Base-by-base conservation (phyloP, 306 rosid genomes). In the Abrus pulchellus region DNA sequence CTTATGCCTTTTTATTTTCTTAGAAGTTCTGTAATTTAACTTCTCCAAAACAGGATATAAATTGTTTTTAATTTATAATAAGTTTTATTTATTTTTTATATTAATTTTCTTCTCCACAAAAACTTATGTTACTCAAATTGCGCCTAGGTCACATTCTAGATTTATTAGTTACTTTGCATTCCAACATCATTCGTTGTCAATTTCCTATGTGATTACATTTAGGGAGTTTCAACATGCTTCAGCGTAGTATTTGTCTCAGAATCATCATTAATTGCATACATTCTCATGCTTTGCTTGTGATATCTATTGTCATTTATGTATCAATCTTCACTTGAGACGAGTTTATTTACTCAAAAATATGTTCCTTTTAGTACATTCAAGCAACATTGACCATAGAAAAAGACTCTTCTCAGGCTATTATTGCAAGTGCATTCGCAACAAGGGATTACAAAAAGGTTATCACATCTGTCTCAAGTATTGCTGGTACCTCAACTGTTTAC, bases 401-500 rank as follows among this genome's bases (percentile, higher is more conserved):
- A 34, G 71, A 14, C 52, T 29, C 29, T 55, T 79, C 80, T 81
- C 86, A 94, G 98, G 92, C 98, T 30, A 90, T 92, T 81, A 90
- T 94, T 74, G 97, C 98, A 49, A 89, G 86, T 74, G 92, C 94
- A 49, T 94, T 92, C 84, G 96, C 94, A 5, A 86, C 62, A 76
- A 84, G 27, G 36, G 92, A 92, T 85, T 83, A 80, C 66, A 78
- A 85, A 66, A 94, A 83, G 88, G 94, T 92, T 29, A 83, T 80
- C 1, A 43, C 86, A 57, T 80, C 89, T 49, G 93, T 96, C n/a
- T 88, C 97, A n/a, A 86, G 97, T 57, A 32, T 57, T 94, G 34
- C 97, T 89, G 97, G 97, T 76, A 57, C 65, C 47, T 63, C 69
- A 34, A 68, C 68, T 52, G 28, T 28, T 54, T 9, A 33, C 45